These are phyloP conservation scores for Picochlorum sp. DNA, from an alignment of 139 green algal species.

Conservation along the genomic window DNA sequence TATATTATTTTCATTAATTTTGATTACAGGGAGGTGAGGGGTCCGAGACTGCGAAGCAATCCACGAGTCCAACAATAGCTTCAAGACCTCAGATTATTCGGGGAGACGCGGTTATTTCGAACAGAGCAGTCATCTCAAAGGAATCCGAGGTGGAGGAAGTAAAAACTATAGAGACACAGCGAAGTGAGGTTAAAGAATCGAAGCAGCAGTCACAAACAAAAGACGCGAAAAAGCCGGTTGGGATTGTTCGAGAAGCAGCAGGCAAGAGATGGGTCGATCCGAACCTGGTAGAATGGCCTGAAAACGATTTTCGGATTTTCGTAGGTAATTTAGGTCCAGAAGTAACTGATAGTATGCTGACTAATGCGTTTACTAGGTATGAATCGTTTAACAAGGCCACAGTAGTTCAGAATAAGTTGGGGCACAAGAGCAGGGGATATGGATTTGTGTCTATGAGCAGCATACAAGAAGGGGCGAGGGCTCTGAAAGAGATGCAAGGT, in stretches of 20 bases:
- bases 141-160: too few species aligned
- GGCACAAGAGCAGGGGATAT: constrained; percentile 80
- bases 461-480: constrained; percentile 62
- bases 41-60: too few species aligned
- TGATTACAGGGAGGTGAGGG: too few species aligned
- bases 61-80: too few species aligned
- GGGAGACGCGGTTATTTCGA: too few species aligned
- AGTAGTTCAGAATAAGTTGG: constrained; percentile 66
- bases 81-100: too few species aligned
- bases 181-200: too few species aligned
- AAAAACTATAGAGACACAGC: too few species aligned
- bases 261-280: constrained; percentile 64
- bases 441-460: constrained; percentile 89
- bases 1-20: too few species aligned
- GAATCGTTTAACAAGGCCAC: constrained; percentile 78
- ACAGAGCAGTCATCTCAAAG: too few species aligned
- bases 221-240: constrained; percentile 13
- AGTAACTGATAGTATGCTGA: constrained; percentile 77
- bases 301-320: constrained; percentile 94
- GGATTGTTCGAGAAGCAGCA: constrained; percentile 33
- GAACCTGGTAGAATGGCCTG: constrained; percentile 74
- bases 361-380: constrained; percentile 75
- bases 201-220: not conserved
- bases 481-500: constrained; percentile 70
- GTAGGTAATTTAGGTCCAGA: constrained; percentile 93